A percentile compares a stretch with the other conserved stretches of the same genome.
These are phyloP conservation scores for Abelmoschus esculentus DNA, from an alignment of 345 rosid genomes.

Conservation along the genomic window DNA sequence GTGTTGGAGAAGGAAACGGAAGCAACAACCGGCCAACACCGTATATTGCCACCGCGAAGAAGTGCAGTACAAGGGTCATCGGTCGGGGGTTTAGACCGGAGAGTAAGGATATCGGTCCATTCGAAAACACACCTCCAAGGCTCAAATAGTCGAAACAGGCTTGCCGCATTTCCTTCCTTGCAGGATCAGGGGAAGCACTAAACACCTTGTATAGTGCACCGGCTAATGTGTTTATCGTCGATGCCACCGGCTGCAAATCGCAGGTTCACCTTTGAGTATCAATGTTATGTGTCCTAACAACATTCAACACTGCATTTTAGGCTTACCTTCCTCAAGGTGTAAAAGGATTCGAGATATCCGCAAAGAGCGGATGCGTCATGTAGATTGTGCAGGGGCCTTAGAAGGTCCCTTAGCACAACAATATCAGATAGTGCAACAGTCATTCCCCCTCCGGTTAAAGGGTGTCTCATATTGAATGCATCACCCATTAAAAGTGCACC, in stretches of 20 bases:
- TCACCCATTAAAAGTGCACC: constrained; percentile 47
- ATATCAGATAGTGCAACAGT: constrained; percentile 45
- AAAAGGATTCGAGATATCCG: constrained; percentile 37
- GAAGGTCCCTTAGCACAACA: constrained; percentile 34
- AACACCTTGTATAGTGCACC: constrained; percentile 24
- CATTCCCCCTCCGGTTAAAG: constrained; percentile 54
- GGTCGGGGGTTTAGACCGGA: constrained; percentile 33
- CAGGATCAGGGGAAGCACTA: constrained; percentile 24
- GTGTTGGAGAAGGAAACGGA: constrained; percentile 27
- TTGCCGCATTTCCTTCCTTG: constrained; percentile 26
- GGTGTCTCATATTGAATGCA: constrained; percentile 53
- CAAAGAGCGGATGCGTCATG: constrained; percentile 26
- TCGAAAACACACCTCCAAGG: constrained; percentile 30
- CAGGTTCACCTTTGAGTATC: neutral
- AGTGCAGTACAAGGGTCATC: constrained; percentile 24
- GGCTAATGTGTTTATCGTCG: constrained; percentile 39
- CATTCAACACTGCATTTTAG: neutral
- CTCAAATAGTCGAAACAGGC: constrained; percentile 31
- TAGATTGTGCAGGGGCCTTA: constrained; percentile 31
- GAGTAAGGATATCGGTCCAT: constrained; percentile 30
- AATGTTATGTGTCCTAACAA: neutral
- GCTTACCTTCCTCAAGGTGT: constrained; percentile 36
- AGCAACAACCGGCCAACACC: constrained; percentile 25
- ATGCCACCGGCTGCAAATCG: constrained; percentile 24
- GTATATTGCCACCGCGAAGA: constrained; percentile 26